Conservation (phyloP, 306 rosid species). For the Malus domestica region DNA sequence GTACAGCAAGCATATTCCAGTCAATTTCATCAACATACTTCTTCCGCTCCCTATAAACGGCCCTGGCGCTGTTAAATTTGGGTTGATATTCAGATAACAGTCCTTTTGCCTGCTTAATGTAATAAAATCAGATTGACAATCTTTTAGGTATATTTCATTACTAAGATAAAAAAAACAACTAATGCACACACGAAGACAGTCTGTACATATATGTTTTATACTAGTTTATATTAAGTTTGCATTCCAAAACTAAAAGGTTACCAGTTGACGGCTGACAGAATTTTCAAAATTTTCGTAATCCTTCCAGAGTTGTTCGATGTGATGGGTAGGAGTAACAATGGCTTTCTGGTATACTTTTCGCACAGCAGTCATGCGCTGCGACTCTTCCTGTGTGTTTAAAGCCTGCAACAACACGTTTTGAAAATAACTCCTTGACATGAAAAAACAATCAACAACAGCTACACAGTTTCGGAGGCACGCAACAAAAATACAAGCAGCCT, state of each 20-base stretch:
- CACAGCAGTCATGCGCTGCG: constrained; percentile 78
- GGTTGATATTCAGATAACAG: constrained; percentile 90
- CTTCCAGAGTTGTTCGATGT: constrained; percentile 91
- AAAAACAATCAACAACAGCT: neutral
- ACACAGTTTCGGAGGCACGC: neutral
- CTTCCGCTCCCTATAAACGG: constrained; percentile 93
- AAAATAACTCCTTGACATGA: constrained; percentile 12
- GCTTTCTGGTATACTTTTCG: constrained; percentile 85
- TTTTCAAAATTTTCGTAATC: constrained; percentile 91
- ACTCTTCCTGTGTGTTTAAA: constrained; percentile 62
- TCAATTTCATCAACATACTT: constrained; percentile 84
- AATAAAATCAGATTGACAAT: constrained; percentile 18
- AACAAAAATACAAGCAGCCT: neutral
- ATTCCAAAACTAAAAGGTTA: constrained; percentile 27
- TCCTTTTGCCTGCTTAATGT: constrained; percentile 78
- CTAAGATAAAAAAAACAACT: neutral
- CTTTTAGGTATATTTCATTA: neutral
- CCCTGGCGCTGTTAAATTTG: constrained; percentile 80
- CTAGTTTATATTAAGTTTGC: constrained; percentile 11
- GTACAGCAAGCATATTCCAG: constrained; percentile 90
- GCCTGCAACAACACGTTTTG: constrained; percentile 33
- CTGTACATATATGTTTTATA: neutral
- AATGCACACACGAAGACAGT: constrained; percentile 7
- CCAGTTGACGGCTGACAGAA: constrained; percentile 94
- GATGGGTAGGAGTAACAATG: constrained; percentile 87